A percentile compares a stretch with the other conserved stretches of the same genome.
phyloP scores from a whole-genome alignment of 805 yeast species.

The Kuraishia molischiana region DNA sequence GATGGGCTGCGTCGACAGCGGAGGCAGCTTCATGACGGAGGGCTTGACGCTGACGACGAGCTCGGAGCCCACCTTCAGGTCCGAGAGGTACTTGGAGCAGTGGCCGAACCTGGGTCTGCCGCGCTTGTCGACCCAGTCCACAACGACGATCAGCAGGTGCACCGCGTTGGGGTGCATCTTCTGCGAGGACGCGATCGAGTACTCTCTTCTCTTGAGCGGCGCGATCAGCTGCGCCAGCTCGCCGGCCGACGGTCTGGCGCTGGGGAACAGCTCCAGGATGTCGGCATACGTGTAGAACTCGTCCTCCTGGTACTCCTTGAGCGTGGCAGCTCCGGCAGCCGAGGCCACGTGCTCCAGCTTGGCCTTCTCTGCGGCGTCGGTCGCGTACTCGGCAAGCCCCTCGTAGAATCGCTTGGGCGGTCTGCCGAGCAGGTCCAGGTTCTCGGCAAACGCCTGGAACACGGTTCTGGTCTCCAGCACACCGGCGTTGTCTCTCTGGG shows the following conservation, averaged over 20 bases:
- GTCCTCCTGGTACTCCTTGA: slow-evolving; percentile 78
- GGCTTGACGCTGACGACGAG: slow-evolving; percentile 93
- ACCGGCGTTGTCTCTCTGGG: slow-evolving; percentile 53
- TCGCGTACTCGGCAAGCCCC: slow-evolving; percentile 61
- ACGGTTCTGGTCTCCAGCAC: slow-evolving; percentile 69
- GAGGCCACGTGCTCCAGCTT: slow-evolving; percentile 55
- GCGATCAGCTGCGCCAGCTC: slow-evolving; percentile 68
- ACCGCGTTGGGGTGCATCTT: slow-evolving; percentile 85
- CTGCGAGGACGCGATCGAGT: slow-evolving; percentile 95
- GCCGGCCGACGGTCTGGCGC: slow-evolving; percentile 68
- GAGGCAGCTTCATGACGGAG: slow-evolving; percentile 93
- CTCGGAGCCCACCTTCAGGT: slow-evolving; percentile 70
- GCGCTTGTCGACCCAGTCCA: slow-evolving; percentile 84
- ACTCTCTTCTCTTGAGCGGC: slow-evolving; percentile 92
- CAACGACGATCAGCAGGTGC: slow-evolving; percentile 87
- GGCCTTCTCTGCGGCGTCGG: slow-evolving; percentile 56
- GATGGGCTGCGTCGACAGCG: slow-evolving; percentile 77
- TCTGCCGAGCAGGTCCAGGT: slow-evolving; percentile 84
- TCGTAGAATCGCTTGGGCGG: slow-evolving; percentile 95
- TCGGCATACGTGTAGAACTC: slow-evolving; percentile 78
- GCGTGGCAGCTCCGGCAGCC: slow-evolving; percentile 74
- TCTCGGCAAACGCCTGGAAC: slow-evolving; percentile 70
- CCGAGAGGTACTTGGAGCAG: slow-evolving; percentile 84
- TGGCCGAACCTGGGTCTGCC: slow-evolving; percentile 90
- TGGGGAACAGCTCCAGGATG: slow-evolving; percentile 65